Percentiles rank a stretch among this genome's conserved stretches.
Evolutionary conservation across 2,329 filamentous ascomycete species (phyloP).

Genomic region (Graphium sp.): DNA sequence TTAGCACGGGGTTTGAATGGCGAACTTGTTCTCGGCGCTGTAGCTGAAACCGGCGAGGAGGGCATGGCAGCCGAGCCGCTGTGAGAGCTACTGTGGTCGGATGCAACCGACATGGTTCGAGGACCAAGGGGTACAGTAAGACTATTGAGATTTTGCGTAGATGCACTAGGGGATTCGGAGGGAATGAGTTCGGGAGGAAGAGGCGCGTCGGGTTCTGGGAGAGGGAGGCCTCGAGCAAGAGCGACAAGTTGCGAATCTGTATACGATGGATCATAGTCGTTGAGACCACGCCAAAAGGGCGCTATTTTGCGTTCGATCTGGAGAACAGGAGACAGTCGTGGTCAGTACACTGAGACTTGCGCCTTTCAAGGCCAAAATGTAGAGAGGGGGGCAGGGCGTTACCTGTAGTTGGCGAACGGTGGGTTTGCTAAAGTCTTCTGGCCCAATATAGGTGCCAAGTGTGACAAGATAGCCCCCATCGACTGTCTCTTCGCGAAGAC

Average conservation of each 20-base stretch:
- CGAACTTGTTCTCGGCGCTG: slow-evolving; percentile 24
- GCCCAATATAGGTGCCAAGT: slow-evolving; percentile 78
- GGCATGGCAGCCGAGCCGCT: slow-evolving; percentile 29
- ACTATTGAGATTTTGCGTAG: slow-evolving; percentile 44
- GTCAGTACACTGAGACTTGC: background rate
- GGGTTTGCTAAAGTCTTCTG: slow-evolving; percentile 84
- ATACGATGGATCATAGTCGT: slow-evolving; percentile 81
- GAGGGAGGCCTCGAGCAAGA: slow-evolving; percentile 65
- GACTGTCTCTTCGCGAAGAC: slow-evolving; percentile 79
- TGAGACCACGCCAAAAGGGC: slow-evolving; percentile 87
- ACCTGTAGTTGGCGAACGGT: slow-evolving; percentile 85
- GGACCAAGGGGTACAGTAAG: slow-evolving; percentile 67
- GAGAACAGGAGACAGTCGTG: slow-evolving; percentile 3
- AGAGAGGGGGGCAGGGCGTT: slow-evolving; percentile 9
- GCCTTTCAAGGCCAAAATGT: background rate
- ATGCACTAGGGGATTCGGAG: slow-evolving; percentile 27
- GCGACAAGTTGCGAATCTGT: slow-evolving; percentile 91
- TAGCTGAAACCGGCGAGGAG: slow-evolving; percentile 30
- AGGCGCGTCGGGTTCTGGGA: slow-evolving; percentile 71
- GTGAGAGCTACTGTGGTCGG: no score
- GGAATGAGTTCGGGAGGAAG: slow-evolving; percentile 49
- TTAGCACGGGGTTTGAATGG: slow-evolving; percentile 74
- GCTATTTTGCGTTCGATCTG: slow-evolving; percentile 86
- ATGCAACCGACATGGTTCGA: slow-evolving; percentile 63
- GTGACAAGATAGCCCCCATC: slow-evolving; percentile 93